phyloP scores from a whole-genome alignment of 805 yeast genomes.

The Starmera pachycereana region DNA sequence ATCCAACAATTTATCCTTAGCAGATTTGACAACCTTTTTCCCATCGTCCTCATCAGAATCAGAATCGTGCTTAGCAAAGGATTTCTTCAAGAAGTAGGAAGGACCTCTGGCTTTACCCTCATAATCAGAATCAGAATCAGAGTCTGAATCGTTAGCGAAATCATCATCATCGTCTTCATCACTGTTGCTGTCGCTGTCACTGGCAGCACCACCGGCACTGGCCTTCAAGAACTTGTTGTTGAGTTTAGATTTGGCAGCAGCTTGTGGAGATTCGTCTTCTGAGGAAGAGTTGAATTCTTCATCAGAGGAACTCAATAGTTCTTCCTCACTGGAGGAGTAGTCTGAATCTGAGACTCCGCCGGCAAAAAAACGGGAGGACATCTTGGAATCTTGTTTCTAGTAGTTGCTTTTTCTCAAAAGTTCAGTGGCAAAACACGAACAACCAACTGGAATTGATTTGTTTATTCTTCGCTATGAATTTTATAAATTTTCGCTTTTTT shows the following conservation, averaged over 20 bases:
- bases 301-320: constrained; percentile 29
- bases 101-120: constrained; percentile 34
- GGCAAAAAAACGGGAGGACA: constrained; percentile 85
- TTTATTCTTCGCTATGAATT: not conserved
- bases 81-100: constrained; percentile 32
- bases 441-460: not conserved
- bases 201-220: no score
- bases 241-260: no score
- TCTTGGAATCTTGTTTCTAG: constrained; percentile 18
- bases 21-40: constrained; percentile 81
- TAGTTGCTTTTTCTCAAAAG: not conserved
- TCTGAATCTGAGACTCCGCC: constrained; percentile 34
- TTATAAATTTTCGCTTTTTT: constrained; percentile 10
- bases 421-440: no score
- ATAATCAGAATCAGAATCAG: constrained; percentile 32
- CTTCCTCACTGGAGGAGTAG: constrained; percentile 34
- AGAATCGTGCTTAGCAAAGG: constrained; percentile 26
- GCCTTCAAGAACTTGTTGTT: no score
- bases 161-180: constrained; percentile 19
- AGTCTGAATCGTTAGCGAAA: constrained; percentile 27
- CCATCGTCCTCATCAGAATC: constrained; percentile 55
- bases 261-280: constrained; percentile 21
- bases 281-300: constrained; percentile 25
- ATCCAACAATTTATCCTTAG: constrained; percentile 85
- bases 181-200: constrained; percentile 5